These are phyloP conservation scores for Onygenales sp. DNA, from an alignment of 2,329 filamentous ascomycete genomes.

Conservation along the genomic window DNA sequence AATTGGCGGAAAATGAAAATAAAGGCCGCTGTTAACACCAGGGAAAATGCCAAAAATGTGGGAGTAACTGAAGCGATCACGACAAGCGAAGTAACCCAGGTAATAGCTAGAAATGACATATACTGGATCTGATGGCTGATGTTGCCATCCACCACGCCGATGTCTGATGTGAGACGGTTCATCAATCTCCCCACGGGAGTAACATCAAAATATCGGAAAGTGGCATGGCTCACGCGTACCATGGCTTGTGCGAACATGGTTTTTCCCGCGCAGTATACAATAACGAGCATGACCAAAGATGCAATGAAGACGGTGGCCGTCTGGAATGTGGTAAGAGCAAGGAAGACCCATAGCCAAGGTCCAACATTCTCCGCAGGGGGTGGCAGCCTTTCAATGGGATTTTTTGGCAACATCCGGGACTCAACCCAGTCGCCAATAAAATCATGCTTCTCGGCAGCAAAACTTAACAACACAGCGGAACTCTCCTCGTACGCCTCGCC, in stretches of 20 bases:
- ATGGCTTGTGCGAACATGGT: slow-evolving; percentile 66
- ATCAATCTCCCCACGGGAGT: slow-evolving; percentile 83
- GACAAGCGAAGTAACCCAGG: slow-evolving; percentile 61
- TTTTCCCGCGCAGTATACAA: slow-evolving; percentile 70
- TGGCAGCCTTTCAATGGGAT: slow-evolving; percentile 45
- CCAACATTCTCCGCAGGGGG: slow-evolving; percentile 56
- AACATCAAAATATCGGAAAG: slow-evolving; percentile 83
- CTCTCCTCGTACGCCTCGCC: slow-evolving; percentile 57
- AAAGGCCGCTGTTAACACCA: slow-evolving; percentile 58
- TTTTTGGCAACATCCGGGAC: slow-evolving; percentile 7
- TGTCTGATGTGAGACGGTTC: slow-evolving; percentile 85
- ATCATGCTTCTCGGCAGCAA: too few relatives aligned
- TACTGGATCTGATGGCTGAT: slow-evolving; percentile 64
- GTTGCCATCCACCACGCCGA: slow-evolving; percentile 63
- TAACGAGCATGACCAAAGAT: slow-evolving; percentile 61
- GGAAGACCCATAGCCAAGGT: slow-evolving; percentile 66
- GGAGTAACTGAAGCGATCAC: slow-evolving; percentile 77
- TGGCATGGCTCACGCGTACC: slow-evolving; percentile 63
- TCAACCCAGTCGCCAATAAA: slow-evolving; percentile 13
- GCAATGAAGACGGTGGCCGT: slow-evolving; percentile 52
- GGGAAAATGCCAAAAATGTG: slow-evolving; percentile 62
- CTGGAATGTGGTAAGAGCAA: slow-evolving; percentile 54
- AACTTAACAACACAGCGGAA: slow-evolving; percentile 3
- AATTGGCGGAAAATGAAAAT: slow-evolving; percentile 67
- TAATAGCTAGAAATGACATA: slow-evolving; percentile 61